These are phyloP conservation scores for Sporobolus alterniflorus DNA, from an alignment of 202 grass and related monocot genomes.

Conservation along the genomic window DNA sequence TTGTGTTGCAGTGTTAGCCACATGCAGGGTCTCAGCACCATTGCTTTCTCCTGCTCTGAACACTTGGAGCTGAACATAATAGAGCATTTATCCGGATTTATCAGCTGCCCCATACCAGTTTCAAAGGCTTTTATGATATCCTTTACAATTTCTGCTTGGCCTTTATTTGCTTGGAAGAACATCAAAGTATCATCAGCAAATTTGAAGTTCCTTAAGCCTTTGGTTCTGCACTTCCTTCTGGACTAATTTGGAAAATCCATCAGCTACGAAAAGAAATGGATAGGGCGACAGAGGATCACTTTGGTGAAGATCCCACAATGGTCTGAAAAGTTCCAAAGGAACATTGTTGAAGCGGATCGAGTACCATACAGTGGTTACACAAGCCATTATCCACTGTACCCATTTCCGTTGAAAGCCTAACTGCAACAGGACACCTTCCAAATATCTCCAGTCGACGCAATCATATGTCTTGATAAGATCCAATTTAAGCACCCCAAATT, in stretches of 20 bases:
- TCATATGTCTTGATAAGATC: neutral
- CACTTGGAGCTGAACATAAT: no score
- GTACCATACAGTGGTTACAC: neutral
- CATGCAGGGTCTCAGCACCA: no score
- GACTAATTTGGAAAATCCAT: neutral
- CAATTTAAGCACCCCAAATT: neutral
- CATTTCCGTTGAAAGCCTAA: neutral
- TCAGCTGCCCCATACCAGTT: no score
- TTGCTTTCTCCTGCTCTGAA: no score
- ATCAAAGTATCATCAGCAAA: no score
- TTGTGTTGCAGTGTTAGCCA: no score
- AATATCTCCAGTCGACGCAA: neutral
- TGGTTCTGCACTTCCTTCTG: no score
- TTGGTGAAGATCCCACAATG: neutral
- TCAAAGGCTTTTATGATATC: no score
- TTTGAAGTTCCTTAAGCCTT: no score
- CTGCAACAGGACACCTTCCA: neutral
- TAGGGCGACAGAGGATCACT: neutral
- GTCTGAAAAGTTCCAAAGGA: fast-evolving
- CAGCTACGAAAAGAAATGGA: neutral
- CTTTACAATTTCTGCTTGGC: no score
- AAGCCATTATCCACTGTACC: neutral
- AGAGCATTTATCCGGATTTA: no score
- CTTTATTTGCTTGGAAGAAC: no score
- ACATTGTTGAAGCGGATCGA: neutral